Evolutionary conservation across 495 filamentous ascomycete species (phyloP).

Genomic region (Penicillium subrubescens): DNA sequence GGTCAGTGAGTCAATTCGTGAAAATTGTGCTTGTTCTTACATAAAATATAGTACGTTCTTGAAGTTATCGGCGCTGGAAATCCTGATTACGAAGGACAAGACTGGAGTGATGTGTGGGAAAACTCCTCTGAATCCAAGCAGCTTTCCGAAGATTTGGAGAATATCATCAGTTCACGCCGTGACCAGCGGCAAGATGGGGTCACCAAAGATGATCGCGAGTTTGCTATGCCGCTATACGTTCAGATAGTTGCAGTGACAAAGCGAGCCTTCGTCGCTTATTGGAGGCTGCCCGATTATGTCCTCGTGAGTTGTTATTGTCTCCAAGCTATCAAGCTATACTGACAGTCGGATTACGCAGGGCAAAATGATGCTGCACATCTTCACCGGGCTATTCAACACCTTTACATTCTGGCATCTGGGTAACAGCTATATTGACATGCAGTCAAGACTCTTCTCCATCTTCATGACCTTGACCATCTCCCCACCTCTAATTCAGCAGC

Average conservation of each 20-base stretch:
- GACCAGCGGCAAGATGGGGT: slow-evolving; percentile 31
- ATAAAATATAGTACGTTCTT: slow-evolving; percentile 56
- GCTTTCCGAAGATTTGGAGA: slow-evolving; percentile 49
- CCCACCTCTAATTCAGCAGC: slow-evolving; percentile 63
- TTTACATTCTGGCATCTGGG: slow-evolving; percentile 68
- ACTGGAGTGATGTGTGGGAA: slow-evolving; percentile 64
- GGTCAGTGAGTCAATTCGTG: slow-evolving; percentile 23
- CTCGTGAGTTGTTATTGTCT: slow-evolving; percentile 32
- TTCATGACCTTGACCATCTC: slow-evolving; percentile 73
- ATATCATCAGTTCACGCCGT: slow-evolving; percentile 42
- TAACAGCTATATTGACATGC: slow-evolving; percentile 60
- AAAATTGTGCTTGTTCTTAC: not conserved
- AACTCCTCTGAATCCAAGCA: slow-evolving; percentile 46
- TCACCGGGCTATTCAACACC: slow-evolving; percentile 66
- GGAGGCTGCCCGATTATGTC: slow-evolving; percentile 61
- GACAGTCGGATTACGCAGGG: slow-evolving; percentile 30
- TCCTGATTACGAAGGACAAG: slow-evolving; percentile 61
- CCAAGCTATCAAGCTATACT: not conserved
- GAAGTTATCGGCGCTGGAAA: slow-evolving; percentile 67
- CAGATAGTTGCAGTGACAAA: slow-evolving; percentile 53
- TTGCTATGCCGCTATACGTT: slow-evolving; percentile 58
- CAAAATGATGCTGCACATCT: slow-evolving; percentile 64
- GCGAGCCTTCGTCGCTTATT: slow-evolving; percentile 60
- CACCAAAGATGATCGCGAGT: slow-evolving; percentile 53
- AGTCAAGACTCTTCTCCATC: slow-evolving; percentile 66